A percentile compares a stretch with the other conserved stretches of the same genome.
Evolutionary conservation across 805 yeast species (phyloP).

Genomic region (Wickerhamiella dianesei): DNA sequence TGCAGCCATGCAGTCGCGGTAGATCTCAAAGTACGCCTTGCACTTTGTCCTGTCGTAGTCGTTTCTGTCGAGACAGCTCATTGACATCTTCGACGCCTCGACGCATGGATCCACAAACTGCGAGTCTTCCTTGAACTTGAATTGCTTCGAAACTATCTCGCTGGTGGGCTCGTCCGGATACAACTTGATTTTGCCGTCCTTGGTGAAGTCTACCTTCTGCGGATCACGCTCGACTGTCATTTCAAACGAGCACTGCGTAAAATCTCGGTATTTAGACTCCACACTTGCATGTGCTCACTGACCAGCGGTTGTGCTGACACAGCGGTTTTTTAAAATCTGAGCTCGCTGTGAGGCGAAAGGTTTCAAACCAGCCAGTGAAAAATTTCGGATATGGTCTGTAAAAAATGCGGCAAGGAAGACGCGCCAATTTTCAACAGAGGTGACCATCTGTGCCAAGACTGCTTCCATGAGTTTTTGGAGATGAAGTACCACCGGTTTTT

Average conservation of each 20-base stretch:
- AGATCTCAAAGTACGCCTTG: slow-evolving; percentile 79
- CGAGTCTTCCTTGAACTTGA: slow-evolving; percentile 64
- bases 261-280: too few relatives aligned
- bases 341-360: too few relatives aligned
- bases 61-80: slow-evolving; percentile 69
- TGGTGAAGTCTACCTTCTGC: slow-evolving; percentile 39
- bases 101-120: slow-evolving; percentile 88
- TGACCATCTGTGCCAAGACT: slow-evolving; percentile 47
- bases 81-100: slow-evolving; percentile 75
- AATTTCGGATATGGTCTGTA: background rate
- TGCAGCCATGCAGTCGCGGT: slow-evolving; percentile 76
- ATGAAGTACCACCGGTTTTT: slow-evolving; percentile 72
- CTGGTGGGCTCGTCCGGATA: slow-evolving; percentile 85
- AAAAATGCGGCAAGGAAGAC: background rate
- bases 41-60: slow-evolving; percentile 55
- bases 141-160: slow-evolving; percentile 50
- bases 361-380: too few relatives aligned
- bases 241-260: background rate
- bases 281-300: too few relatives aligned
- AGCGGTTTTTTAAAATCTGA: too few relatives aligned
- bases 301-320: too few relatives aligned
- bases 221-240: slow-evolving; percentile 23
- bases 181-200: slow-evolving; percentile 47
- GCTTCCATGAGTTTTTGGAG: slow-evolving; percentile 60
- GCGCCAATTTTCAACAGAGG: slow-evolving; percentile 32